Conservation (phyloP, 164 flowering plant species). For the Warburgia ugandensis region DNA sequence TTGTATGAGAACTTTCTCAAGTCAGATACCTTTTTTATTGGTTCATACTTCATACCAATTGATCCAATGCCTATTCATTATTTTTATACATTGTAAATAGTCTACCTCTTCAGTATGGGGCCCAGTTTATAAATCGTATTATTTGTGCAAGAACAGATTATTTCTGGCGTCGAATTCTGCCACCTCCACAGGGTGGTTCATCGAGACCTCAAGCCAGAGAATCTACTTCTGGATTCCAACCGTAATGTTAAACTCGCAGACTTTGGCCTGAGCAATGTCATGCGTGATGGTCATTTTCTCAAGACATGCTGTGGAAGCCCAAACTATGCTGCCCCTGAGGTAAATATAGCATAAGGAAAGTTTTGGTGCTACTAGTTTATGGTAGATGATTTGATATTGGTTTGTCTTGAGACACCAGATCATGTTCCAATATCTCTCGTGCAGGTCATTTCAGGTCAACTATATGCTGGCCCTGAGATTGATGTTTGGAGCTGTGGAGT, state of each 20-base stretch:
- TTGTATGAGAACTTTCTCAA: too few relatives aligned
- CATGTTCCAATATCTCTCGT: background rate
- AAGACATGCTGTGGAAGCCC: slow-evolving; percentile 25
- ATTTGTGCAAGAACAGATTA: slow-evolving; percentile 18
- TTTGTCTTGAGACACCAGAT: background rate
- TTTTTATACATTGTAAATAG: too few relatives aligned
- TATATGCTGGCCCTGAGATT: slow-evolving; percentile 23
- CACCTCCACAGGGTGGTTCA: slow-evolving; percentile 25
- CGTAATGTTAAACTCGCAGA: slow-evolving; percentile 21
- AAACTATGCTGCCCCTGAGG: slow-evolving; percentile 28
- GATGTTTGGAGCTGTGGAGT: slow-evolving; percentile 46
- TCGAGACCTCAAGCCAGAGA: slow-evolving; percentile 27
- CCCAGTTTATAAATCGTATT: too few relatives aligned
- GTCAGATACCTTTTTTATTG: too few relatives aligned
- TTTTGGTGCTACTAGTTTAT: background rate
- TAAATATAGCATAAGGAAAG: background rate
- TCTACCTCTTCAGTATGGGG: too few relatives aligned
- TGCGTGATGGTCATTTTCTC: slow-evolving; percentile 26
- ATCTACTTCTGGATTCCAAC: slow-evolving; percentile 17
- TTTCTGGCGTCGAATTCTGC: slow-evolving; percentile 26
- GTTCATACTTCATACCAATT: too few relatives aligned
- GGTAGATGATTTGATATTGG: background rate
- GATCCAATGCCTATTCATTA: too few relatives aligned
- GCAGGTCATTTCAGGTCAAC: slow-evolving; percentile 15
- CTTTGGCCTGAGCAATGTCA: slow-evolving; percentile 24